Percentiles rank a stretch among this genome's conserved stretches.
These are phyloP conservation scores for Exophiala dermatitidis DNA, from an alignment of 2,329 filamentous ascomycete genomes.

Conservation along the genomic window DNA sequence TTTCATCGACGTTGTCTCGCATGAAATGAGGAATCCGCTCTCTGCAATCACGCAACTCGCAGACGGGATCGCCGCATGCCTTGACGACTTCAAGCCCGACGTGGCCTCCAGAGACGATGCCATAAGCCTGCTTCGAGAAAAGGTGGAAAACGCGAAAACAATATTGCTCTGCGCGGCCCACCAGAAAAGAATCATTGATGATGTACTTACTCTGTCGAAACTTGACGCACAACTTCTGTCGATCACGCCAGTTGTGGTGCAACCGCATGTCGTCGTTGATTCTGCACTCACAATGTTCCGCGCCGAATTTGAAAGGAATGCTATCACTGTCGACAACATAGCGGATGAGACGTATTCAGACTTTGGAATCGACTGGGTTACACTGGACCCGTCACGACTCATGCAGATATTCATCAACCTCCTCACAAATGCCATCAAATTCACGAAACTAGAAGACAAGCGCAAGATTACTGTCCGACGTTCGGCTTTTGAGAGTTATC, in stretches of 20 bases:
- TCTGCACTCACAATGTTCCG: constrained; percentile 69
- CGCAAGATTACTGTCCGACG: constrained; percentile 12
- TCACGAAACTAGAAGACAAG: constrained; percentile 36
- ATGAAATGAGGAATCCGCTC: constrained; percentile 51
- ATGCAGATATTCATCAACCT: constrained; percentile 56
- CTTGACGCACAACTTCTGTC: constrained; percentile 66
- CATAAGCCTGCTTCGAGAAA: constrained; percentile 46
- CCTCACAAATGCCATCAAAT: constrained; percentile 56
- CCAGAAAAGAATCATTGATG: constrained; percentile 69
- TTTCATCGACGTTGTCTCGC: constrained; percentile 65
- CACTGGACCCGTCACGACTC: constrained; percentile 50
- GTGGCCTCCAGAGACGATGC: constrained; percentile 2
- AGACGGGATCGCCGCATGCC: constrained; percentile 45
- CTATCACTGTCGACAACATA: constrained; percentile 11
- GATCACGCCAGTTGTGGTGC: constrained; percentile 61
- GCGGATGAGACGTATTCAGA: constrained; percentile 5
- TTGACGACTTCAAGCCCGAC: constrained; percentile 31
- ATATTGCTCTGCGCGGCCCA: constrained; percentile 70
- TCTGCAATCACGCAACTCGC: constrained; percentile 54
- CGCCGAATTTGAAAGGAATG: constrained; percentile 49
- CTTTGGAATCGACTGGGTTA: constrained; percentile 35
- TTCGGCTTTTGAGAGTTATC: constrained; percentile 4
- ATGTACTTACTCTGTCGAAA: constrained; percentile 66
- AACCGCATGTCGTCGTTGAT: constrained; percentile 56
- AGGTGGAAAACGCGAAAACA: constrained; percentile 66